Conservation (phyloP, 2,329 filamentous ascomycete species). For the Aspergillus pseudoviridinutans region DNA sequence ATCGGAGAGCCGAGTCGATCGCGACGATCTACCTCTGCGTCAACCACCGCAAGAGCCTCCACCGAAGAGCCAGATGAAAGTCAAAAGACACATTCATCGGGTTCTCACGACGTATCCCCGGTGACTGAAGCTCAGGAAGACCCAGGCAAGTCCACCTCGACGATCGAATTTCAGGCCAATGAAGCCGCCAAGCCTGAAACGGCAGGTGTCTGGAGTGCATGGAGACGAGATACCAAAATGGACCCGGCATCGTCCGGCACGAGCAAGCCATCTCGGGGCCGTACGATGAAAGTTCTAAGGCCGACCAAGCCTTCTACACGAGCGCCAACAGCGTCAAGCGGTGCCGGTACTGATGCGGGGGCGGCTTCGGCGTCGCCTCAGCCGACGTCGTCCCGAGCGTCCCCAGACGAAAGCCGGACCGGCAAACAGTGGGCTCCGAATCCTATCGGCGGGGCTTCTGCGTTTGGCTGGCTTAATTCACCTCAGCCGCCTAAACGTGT, state of each 20-base stretch:
- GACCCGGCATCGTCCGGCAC: conserved; percentile 44
- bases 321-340: conserved; percentile 22
- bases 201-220: conserved; percentile 66
- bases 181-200: conserved; percentile 32
- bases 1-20: conserved; percentile 27
- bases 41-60: conserved; percentile 20
- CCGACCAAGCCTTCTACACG: conserved; percentile 60
- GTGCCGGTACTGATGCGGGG: conserved; percentile 8
- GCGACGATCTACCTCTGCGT: conserved; percentile 25
- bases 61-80: conserved; percentile 20
- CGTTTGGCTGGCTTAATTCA: conserved; percentile 84
- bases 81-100: conserved; percentile 15
- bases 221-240: conserved; percentile 52
- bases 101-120: conserved; percentile 2
- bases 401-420: conserved; percentile 26
- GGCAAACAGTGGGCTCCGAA: conserved; percentile 62
- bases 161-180: conserved; percentile 26
- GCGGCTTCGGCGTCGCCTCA: conserved; percentile 6
- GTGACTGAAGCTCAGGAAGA: conserved; percentile 12
- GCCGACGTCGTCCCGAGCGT: conserved; percentile 16
- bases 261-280: conserved; percentile 58
- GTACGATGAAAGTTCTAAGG: conserved; percentile 86
- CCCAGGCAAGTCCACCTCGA: conserved; percentile 22
- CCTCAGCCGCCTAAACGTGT: conserved; percentile 20
- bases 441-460: conserved; percentile 85